Conservation (phyloP, 345 rosid genomes). For the Eucalyptus regnans region DNA sequence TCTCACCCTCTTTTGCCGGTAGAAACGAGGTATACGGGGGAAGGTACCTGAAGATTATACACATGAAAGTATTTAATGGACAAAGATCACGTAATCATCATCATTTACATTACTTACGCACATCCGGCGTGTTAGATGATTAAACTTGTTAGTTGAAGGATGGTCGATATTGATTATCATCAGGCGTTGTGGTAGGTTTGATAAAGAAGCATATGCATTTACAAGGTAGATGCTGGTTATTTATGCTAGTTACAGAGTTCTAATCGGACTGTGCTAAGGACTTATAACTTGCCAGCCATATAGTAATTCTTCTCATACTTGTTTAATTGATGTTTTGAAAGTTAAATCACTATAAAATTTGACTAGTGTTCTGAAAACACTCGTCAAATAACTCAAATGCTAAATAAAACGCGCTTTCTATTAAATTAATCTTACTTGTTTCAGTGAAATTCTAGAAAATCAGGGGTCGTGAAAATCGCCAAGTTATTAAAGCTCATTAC, state of each 20-base stretch:
- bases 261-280: background rate
- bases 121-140: background rate
- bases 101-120: background rate
- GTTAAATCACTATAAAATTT: background rate
- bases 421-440: too few species aligned
- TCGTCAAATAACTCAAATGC: background rate
- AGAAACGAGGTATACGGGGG: constrained; percentile 20
- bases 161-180: background rate
- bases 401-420: background rate
- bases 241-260: background rate
- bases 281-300: background rate
- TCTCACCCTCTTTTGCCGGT: background rate
- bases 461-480: background rate
- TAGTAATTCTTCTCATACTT: background rate
- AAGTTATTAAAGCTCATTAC: background rate
- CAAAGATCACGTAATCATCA: background rate
- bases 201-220: background rate
- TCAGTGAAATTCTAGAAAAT: background rate
- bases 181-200: background rate
- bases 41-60: constrained; percentile 14
- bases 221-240: background rate
- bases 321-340: background rate
- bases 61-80: background rate
- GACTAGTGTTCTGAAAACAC: background rate
- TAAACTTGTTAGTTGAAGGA: background rate